Conservation (phyloP, 2,329 filamentous ascomycete species). For the Talaromyces sp. region DNA sequence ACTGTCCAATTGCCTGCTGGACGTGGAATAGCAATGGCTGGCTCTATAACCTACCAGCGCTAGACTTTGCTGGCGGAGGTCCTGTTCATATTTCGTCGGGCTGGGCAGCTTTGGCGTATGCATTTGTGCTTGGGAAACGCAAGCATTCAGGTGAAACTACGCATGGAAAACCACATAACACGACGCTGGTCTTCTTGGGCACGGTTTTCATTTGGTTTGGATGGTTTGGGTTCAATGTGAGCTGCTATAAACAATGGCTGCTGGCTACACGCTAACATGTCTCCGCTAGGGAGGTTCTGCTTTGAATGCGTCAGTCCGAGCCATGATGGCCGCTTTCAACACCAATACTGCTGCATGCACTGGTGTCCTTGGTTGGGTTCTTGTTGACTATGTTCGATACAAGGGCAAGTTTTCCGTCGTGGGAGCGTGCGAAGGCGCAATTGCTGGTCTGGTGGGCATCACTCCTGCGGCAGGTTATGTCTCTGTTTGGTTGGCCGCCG, state of each 20-base stretch:
- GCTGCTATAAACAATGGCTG: not conserved
- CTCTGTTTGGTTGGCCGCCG: conserved; percentile 47
- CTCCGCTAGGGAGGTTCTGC: conserved; percentile 43
- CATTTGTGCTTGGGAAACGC: conserved; percentile 66
- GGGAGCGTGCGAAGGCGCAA: conserved; percentile 53
- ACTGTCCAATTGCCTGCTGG: conserved; percentile 70
- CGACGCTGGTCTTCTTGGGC: conserved; percentile 66
- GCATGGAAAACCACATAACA: conserved; percentile 59
- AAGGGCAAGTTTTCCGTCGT: conserved; percentile 51
- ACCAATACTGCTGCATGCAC: conserved; percentile 52
- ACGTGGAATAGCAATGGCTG: conserved; percentile 72
- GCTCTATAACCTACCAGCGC: conserved; percentile 61
- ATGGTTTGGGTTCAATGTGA: conserved; percentile 53
- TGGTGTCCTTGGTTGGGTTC: conserved; percentile 50
- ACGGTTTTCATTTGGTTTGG: conserved; percentile 47
- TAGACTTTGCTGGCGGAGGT: conserved; percentile 70
- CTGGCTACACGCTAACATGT: not conserved
- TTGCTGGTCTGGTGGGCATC: conserved; percentile 56
- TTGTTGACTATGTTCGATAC: conserved; percentile 48
- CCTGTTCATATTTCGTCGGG: conserved; percentile 71
- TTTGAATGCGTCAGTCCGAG: conserved; percentile 48
- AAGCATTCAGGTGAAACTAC: conserved; percentile 49
- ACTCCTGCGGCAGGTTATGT: conserved; percentile 52
- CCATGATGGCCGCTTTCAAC: conserved; percentile 52
- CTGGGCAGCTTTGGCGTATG: conserved; percentile 66